A percentile compares a stretch with the other conserved stretches of the same genome.
Conservation (phyloP, 169 alveolate genomes). For the Blepharisma undulans region DNA sequence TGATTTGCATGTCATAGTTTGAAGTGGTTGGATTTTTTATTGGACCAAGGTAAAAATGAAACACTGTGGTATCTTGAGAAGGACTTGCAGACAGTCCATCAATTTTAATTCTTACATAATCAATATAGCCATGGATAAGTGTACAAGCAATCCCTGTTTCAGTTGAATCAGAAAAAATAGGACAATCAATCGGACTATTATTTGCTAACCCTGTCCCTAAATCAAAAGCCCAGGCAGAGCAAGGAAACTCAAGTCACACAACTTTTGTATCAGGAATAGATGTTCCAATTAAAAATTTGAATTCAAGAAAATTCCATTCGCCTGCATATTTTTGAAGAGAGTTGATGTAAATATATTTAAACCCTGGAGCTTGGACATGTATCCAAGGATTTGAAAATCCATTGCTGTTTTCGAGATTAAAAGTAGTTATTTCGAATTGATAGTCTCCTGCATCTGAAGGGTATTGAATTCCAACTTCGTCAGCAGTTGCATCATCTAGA, state of each 20-base stretch:
- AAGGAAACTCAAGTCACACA: conserved; percentile 18
- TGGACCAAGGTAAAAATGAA: conserved; percentile 3
- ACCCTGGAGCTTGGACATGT: background rate
- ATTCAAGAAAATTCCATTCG: background rate
- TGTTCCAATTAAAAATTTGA: background rate
- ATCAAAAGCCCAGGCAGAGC: background rate
- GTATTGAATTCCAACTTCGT: background rate
- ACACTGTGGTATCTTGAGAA: background rate
- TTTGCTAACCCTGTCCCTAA: background rate
- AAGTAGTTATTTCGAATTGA: background rate
- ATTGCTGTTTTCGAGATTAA: background rate
- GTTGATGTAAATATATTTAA: background rate
- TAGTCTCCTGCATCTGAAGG: background rate
- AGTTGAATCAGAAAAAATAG: background rate
- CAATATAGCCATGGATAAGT: conserved; percentile 5
- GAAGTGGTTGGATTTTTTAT: background rate
- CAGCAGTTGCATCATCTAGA: background rate
- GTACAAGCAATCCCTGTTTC: background rate
- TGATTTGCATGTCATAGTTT: background rate
- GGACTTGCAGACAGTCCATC: background rate
- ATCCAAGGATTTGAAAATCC: background rate
- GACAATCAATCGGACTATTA: background rate
- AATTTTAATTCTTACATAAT: background rate
- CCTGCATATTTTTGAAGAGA: background rate
- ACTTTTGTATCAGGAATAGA: background rate